Conservation (phyloP, 106 monocot species). For the Acorus gramineus region DNA sequence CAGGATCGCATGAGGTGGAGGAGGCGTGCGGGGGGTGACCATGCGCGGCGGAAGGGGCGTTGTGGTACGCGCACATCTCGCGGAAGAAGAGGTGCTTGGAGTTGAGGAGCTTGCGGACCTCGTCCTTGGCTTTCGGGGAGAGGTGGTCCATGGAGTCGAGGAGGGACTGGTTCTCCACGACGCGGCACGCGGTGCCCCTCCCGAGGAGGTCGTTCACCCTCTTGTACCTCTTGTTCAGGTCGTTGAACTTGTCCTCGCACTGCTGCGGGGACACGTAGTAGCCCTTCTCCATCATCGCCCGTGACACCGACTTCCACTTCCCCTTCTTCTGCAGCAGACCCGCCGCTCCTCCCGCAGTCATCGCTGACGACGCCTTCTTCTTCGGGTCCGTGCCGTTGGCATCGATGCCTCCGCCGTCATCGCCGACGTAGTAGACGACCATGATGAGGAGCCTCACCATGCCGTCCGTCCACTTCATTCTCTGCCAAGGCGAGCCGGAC, state of each 20-base stretch:
- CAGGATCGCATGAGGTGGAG: not conserved
- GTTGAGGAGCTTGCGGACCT: conserved; percentile 83
- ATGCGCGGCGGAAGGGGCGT: conserved; percentile 5
- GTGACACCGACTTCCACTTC: conserved; percentile 93
- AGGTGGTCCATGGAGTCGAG: conserved; percentile 69
- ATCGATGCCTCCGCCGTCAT: conserved; percentile 32
- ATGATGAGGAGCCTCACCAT: conserved; percentile 81
- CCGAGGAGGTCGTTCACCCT: conserved; percentile 82
- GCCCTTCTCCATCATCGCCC: conserved; percentile 90
- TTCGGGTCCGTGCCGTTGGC: not conserved
- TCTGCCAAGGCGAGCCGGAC: conserved; percentile 52
- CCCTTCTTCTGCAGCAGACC: conserved; percentile 72
- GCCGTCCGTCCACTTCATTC: conserved; percentile 95
- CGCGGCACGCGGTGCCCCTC: conserved; percentile 62
- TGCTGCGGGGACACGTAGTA: conserved; percentile 90
- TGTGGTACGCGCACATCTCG: conserved; percentile 95
- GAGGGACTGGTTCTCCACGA: conserved; percentile 73
- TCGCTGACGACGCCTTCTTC: not conserved
- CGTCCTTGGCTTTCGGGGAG: conserved; percentile 72
- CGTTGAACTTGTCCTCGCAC: conserved; percentile 99
- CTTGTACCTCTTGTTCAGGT: conserved; percentile 94
- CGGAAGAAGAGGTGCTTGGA: conserved; percentile 97
- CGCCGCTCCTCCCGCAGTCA: conserved; percentile 8
- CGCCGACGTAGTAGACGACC: conserved; percentile 68
- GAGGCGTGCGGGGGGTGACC: not conserved